phyloP scores from a whole-genome alignment of 805 yeast species.

The Scheffersomyces ergatensis region DNA sequence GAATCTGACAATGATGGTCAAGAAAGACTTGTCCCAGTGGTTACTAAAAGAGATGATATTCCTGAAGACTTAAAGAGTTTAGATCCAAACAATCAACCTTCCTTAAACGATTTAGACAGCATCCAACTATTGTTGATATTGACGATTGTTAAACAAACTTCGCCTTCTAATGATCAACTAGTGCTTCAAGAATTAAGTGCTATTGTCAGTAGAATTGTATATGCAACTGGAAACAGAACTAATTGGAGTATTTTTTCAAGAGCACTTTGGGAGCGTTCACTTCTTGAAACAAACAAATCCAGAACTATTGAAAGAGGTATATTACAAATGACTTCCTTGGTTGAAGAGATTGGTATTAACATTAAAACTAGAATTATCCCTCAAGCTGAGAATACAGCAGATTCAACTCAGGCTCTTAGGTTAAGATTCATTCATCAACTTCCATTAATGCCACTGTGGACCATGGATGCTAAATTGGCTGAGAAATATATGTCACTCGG shows the following conservation, averaged over 20 bases:
- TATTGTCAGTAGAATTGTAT: constrained; percentile 66
- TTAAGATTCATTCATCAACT: constrained; percentile 69
- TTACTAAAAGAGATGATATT: constrained; percentile 58
- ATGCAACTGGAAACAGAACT: constrained; percentile 36
- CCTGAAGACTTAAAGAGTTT: constrained; percentile 51
- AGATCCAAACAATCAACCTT: constrained; percentile 84
- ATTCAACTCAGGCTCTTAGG: constrained; percentile 49
- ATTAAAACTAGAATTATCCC: constrained; percentile 55
- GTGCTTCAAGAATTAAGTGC: constrained; percentile 85
- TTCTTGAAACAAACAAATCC: constrained; percentile 74
- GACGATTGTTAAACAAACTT: constrained; percentile 59
- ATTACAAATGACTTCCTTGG: constrained; percentile 86
- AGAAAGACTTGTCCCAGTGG: constrained; percentile 57
- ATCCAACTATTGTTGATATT: constrained; percentile 72
- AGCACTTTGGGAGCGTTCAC: constrained; percentile 87
- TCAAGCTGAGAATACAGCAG: constrained; percentile 30
- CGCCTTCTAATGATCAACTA: constrained; percentile 69
- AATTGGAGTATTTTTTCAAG: constrained; percentile 80
- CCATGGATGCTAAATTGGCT: constrained; percentile 77
- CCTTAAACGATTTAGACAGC: constrained; percentile 64
- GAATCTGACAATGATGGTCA: constrained; percentile 17
- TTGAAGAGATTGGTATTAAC: constrained; percentile 79
- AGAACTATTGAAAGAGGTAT: constrained; percentile 93
- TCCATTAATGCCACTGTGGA: constrained; percentile 81
- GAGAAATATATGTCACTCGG: constrained; percentile 86